phyloP scores from a whole-genome alignment of 345 rosid species.

The Eucalyptus sideroxylon region DNA sequence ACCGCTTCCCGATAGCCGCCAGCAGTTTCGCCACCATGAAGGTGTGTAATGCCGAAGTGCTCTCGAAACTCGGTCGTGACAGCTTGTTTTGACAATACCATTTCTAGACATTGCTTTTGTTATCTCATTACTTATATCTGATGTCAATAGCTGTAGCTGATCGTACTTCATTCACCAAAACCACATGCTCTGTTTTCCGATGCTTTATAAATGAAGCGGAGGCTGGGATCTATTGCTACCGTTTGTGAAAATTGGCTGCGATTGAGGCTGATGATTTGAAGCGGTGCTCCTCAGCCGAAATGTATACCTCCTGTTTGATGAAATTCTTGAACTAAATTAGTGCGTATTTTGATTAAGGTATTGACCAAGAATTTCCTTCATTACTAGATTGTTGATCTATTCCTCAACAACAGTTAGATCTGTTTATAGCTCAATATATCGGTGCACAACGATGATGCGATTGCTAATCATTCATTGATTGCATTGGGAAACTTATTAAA shows the following conservation, averaged over 20 bases:
- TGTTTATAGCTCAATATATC: neutral
- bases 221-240: neutral
- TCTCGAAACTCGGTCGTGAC: rapidly evolving
- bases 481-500: neutral
- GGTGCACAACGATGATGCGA: neutral
- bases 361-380: neutral
- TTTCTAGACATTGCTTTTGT: neutral
- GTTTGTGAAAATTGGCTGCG: rapidly evolving
- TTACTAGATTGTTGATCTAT: neutral
- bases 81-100: neutral
- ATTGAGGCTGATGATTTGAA: neutral
- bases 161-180: neutral
- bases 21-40: too few species aligned
- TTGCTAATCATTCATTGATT: neutral
- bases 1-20: rapidly evolving
- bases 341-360: neutral
- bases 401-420: rapidly evolving
- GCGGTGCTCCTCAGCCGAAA: neutral
- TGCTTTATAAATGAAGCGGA: neutral
- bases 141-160: neutral
- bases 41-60: neutral
- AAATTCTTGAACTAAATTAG: neutral
- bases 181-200: neutral
- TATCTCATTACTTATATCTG: neutral
- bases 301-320: neutral